A percentile compares a stretch with the other conserved stretches of the same genome.
phyloP scores from a whole-genome alignment of 176 grass and related monocot genomes.

The bread wheat (Triticum aestivum) region IWGSC_CS_RefSeq_v2.1 NC_057797.1:419177202-419177701 shows the following conservation, averaged over 20 bases:
- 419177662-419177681: not conserved
- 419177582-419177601: not conserved
- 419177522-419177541: slow-evolving; percentile 93
- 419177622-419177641: not conserved
- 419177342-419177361: slow-evolving; percentile 77
- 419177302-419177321: slow-evolving; percentile 1
- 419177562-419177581: not conserved
- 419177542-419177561: slow-evolving; percentile 65
- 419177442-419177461: slow-evolving; percentile 74
- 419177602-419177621: not conserved
- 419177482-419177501: slow-evolving; percentile 77
- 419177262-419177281: slow-evolving; percentile 13
- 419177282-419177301: not conserved
- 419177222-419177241: slow-evolving; percentile 95
- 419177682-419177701: not conserved
- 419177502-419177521: slow-evolving; percentile 74
- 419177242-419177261: slow-evolving; percentile 81
- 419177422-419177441: slow-evolving; percentile 90
- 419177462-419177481: slow-evolving; percentile 86
- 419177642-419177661: not conserved
- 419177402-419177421: slow-evolving; percentile 97
- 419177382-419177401: slow-evolving; percentile 80
- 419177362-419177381: slow-evolving; percentile 79
- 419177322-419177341: slow-evolving; percentile 12
- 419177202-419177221: slow-evolving; percentile 87